A percentile compares a stretch with the other conserved stretches of the same genome.
Evolutionary conservation across 2,329 filamentous ascomycete species (phyloP).

Genomic region (Trichoderma sp.): DNA sequence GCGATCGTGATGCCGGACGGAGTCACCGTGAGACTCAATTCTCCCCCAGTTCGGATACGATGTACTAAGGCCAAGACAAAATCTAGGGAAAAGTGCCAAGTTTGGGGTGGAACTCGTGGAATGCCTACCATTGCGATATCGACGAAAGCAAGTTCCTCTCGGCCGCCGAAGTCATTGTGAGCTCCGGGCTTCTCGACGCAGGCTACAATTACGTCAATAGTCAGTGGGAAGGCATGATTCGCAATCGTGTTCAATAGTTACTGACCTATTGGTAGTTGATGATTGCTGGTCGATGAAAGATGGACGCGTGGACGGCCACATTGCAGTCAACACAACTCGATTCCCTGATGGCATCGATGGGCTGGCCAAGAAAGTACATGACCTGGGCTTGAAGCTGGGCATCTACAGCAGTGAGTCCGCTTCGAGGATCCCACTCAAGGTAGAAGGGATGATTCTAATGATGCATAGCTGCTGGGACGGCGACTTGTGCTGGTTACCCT

Average conservation of each 20-base stretch:
- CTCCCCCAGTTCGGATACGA: no score
- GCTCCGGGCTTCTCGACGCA: constrained; percentile 53
- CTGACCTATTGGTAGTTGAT: constrained; percentile 46
- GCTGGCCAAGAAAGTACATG: constrained; percentile 57
- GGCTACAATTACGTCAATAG: constrained; percentile 61
- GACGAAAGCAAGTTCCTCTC: constrained; percentile 52
- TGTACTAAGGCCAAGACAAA: no score
- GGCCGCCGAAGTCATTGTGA: constrained; percentile 51
- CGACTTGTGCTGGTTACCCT: constrained; percentile 37
- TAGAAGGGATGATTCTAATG: neutral
- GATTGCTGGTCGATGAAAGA: constrained; percentile 62
- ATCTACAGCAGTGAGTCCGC: constrained; percentile 60
- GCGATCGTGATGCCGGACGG: constrained; percentile 26
- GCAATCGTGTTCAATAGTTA: neutral
- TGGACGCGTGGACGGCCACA: constrained; percentile 37
- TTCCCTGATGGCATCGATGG: constrained; percentile 63
- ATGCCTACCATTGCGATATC: constrained; percentile 55
- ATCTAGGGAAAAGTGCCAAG: constrained; percentile 40
- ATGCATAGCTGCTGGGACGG: constrained; percentile 30
- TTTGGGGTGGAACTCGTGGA: constrained; percentile 57
- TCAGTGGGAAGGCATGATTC: constrained; percentile 3
- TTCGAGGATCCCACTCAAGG: neutral
- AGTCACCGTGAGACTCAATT: constrained; percentile 13
- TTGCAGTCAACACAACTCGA: constrained; percentile 51
- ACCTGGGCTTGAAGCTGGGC: constrained; percentile 61